phyloP scores from a whole-genome alignment of 495 filamentous ascomycete species.

The Apiosordaria backusii region DNA sequence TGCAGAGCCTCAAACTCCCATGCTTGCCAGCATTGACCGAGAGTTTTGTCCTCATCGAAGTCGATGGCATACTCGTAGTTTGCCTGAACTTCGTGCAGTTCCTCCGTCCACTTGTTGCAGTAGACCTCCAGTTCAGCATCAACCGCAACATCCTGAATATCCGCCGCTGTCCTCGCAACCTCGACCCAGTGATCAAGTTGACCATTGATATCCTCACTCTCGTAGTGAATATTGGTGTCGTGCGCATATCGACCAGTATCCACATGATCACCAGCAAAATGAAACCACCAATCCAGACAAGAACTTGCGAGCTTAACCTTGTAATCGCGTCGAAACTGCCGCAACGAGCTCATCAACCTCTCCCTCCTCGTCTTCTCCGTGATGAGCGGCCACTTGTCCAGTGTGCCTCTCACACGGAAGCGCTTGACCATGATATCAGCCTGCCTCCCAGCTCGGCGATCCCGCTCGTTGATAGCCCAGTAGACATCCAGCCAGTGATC shows the following conservation, averaged over 20 bases:
- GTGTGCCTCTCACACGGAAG: constrained; percentile 18
- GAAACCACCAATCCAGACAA: constrained; percentile 24
- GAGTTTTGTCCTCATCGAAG: constrained; percentile 23
- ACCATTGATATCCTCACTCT: constrained; percentile 25
- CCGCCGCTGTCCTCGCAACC: constrained; percentile 10
- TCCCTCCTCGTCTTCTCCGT: constrained; percentile 22
- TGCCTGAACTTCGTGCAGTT: constrained; percentile 20
- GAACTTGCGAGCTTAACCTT: constrained; percentile 26
- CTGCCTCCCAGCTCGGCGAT: constrained; percentile 3
- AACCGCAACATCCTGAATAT: constrained; percentile 23
- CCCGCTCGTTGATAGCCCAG: constrained; percentile 18
- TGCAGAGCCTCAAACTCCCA: constrained; percentile 35
- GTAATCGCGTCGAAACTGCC: constrained; percentile 29
- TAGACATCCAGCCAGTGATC: constrained; percentile 30
- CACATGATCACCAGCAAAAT: constrained; percentile 16
- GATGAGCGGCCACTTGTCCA: constrained; percentile 27
- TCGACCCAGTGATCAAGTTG: constrained; percentile 26
- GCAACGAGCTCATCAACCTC: constrained; percentile 25
- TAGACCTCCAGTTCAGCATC: constrained; percentile 31
- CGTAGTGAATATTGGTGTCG: constrained; percentile 20
- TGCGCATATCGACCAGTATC: constrained; percentile 21
- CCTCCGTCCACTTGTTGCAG: constrained; percentile 19
- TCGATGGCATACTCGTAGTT: constrained; percentile 26
- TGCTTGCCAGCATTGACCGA: constrained; percentile 15
- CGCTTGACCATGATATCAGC: constrained; percentile 16